Evolutionary conservation across 2,329 filamentous ascomycete species (phyloP).

Genomic region (Ploettnerulaceae sp.): DNA sequence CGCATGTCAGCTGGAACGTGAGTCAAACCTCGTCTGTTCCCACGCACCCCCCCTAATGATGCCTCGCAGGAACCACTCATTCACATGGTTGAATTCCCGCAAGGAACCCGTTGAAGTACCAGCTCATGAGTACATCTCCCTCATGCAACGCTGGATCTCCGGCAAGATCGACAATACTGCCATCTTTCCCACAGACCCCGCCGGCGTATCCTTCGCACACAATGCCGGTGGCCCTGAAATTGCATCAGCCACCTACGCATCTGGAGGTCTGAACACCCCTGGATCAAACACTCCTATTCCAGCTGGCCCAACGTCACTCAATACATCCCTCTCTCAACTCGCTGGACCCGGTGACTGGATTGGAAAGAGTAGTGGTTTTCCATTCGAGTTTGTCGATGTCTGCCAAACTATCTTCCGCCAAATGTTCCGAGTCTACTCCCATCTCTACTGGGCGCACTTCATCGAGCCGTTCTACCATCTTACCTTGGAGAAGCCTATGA

Average conservation of each 20-base stretch:
- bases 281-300: constrained; percentile 36
- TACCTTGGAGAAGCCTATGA: constrained; percentile 74
- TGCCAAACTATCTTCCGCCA: constrained; percentile 94
- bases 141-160: constrained; percentile 96
- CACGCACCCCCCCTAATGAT: constrained; percentile 5
- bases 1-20: constrained; percentile 93
- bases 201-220: constrained; percentile 61
- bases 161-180: constrained; percentile 87
- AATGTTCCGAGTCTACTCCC: constrained; percentile 97
- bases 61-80: constrained; percentile 72
- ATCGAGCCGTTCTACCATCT: constrained; percentile 78
- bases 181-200: constrained; percentile 85
- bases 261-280: constrained; percentile 46
- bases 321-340: constrained; percentile 55
- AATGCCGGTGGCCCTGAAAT: constrained; percentile 57
- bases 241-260: constrained; percentile 49
- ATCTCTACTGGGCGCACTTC: constrained; percentile 97
- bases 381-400: constrained; percentile 80
- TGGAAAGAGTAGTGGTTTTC: constrained; percentile 89
- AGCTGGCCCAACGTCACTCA: constrained; percentile 39
- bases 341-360: constrained; percentile 68
- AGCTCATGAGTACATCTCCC: constrained; percentile 86
- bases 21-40: constrained; percentile 39
- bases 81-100: constrained; percentile 90
- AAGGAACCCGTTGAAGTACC: constrained; percentile 87